These are phyloP conservation scores for Sonneratia alba DNA, from an alignment of 345 rosid genomes.

Conservation along the genomic window DNA sequence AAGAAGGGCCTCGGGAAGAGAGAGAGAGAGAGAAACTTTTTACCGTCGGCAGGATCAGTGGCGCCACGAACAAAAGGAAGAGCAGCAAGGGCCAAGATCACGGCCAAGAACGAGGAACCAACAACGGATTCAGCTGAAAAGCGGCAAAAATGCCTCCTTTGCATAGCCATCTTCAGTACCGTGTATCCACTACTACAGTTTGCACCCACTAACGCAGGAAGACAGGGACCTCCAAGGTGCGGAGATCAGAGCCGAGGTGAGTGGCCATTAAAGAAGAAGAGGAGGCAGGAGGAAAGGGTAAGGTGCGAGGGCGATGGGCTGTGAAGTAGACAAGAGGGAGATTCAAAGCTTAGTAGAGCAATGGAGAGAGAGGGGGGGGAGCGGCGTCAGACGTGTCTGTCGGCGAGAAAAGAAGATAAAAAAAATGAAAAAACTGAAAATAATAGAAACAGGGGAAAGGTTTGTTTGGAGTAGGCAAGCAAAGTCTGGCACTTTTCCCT, in stretches of 20 bases:
- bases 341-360: slow-evolving; percentile 15
- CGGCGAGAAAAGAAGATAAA: slow-evolving; percentile 11
- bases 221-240: neutral
- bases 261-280: slow-evolving; percentile 10
- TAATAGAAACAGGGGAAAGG: neutral
- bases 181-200: neutral
- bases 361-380: slow-evolving; percentile 5
- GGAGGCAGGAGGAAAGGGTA: neutral
- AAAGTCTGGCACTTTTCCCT: slow-evolving; percentile 7
- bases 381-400: slow-evolving; percentile 7
- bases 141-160: slow-evolving; percentile 2
- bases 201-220: neutral
- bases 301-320: neutral
- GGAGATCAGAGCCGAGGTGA: neutral
- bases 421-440: neutral
- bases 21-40: neutral
- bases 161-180: slow-evolving; percentile 10
- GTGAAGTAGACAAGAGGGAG: slow-evolving; percentile 3
- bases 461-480: slow-evolving; percentile 10
- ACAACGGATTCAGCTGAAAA: slow-evolving; percentile 8
- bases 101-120: slow-evolving; percentile 11
- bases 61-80: slow-evolving; percentile 22
- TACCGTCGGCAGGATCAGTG: slow-evolving; percentile 42
- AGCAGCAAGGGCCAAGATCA: slow-evolving; percentile 7
- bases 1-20: neutral